Evolutionary conservation across 1,284 basidiomycete genomes (phyloP), one percentile per base, ranked within the genome.

Genomic region (Ceratobasidium sp.): DNA sequence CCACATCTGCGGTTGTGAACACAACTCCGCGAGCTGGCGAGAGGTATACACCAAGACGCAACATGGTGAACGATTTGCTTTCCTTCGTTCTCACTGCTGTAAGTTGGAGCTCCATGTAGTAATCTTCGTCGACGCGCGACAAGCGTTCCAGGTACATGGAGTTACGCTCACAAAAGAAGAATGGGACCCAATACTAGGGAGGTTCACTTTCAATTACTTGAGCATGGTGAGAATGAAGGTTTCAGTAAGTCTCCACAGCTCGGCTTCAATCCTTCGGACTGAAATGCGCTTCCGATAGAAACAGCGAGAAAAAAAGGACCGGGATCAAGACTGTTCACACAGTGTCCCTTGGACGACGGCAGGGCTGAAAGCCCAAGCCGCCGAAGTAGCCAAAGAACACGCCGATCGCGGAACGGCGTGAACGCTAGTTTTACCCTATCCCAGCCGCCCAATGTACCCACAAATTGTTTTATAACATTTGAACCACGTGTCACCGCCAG

Each of bases 171-270:
- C 44, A 36, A 51, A 67, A 27, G 65, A 67, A 24, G 11, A 6
- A 1, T 56, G 48, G 65, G 22, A 67, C 33, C 19, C 50, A 27
- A 7, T 19, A 14, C 19, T 22, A 9, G 9, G 15, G 22, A 14
- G 19, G 11, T 67, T 67, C n/a, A 4, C 31, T 8, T 67, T 54
- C n/a, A 22, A 56, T 14, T 14, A 14, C 7, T 19, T 9, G 2
- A 29, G 15, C 1, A 67, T 67, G 65, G 51, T 67, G 1, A 9
- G 17, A 29, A 54, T 67, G 65, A 53, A 54, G 36, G 11, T 44
- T 7, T 56, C 24, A 19, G 65, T 67, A 41, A 4, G 57, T 59
- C n/a, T n/a, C n/a, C n/a, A n/a, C n/a, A n/a, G n/a, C n/a, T n/a
- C n/a, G n/a, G n/a, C n/a, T n/a, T n/a, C n/a, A n/a, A n/a, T n/a